These are phyloP conservation scores for Fomitopsis schrenkii DNA, from an alignment of 1,284 basidiomycete genomes.

Conservation along the genomic window DNA sequence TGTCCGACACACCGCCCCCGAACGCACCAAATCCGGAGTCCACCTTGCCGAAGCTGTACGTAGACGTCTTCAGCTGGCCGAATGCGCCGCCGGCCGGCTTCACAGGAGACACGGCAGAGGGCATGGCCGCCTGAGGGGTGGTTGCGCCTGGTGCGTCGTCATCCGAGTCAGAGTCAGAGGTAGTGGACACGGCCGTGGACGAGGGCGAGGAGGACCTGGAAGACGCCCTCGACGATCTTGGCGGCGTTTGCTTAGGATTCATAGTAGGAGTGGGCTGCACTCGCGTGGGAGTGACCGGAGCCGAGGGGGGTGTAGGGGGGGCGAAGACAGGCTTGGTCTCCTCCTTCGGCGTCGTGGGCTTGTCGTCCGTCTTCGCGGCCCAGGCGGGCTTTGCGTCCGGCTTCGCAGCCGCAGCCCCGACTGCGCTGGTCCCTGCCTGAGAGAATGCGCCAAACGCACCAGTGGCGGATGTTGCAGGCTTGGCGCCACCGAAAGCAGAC, in stretches of 20 bases:
- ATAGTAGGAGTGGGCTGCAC: neutral
- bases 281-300: conserved; percentile 9
- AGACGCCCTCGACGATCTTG: too few species aligned
- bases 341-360: neutral
- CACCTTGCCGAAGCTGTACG: conserved; percentile 34
- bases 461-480: neutral
- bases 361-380: conserved; percentile 16
- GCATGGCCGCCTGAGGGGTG: conserved; percentile 11
- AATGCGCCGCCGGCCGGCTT: conserved; percentile 28
- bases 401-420: conserved; percentile 19
- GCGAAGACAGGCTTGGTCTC: neutral
- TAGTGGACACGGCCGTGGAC: neutral
- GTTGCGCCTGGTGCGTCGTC: conserved; percentile 12
- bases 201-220: neutral
- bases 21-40: conserved; percentile 39
- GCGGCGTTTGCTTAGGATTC: too few species aligned
- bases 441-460: conserved; percentile 28
- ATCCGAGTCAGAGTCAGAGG: too few species aligned
- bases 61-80: conserved; percentile 29
- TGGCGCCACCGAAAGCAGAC: conserved; percentile 1
- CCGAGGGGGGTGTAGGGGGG: neutral
- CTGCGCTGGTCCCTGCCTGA: conserved; percentile 23
- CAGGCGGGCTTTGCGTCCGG: conserved; percentile 21
- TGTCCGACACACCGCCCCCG: conserved; percentile 25
- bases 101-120: neutral